A percentile compares a stretch with the other conserved stretches of the same genome.
phyloP scores from a whole-genome alignment of 345 rosid species.

The Reutealis trisperma region DNA sequence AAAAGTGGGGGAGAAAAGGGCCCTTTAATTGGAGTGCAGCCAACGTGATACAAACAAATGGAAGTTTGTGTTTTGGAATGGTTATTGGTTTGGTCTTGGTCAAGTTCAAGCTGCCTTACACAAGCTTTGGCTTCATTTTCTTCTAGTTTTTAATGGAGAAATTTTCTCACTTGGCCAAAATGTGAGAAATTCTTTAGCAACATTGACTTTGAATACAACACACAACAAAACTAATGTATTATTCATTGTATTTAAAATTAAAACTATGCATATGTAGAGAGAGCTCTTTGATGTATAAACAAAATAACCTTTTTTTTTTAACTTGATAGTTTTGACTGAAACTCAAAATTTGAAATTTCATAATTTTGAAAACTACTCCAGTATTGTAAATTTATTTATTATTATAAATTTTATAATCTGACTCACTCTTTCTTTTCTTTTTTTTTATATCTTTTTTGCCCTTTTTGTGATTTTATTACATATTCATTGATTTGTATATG shows the following conservation, averaged over 20 bases:
- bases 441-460: background rate
- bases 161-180: conserved; percentile 11
- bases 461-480: background rate
- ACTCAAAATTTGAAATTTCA: no score
- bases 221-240: background rate
- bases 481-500: no score
- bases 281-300: background rate
- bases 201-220: conserved; percentile 18
- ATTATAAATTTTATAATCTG: background rate
- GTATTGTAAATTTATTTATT: no score
- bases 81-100: background rate
- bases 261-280: no score
- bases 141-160: background rate
- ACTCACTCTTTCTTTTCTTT: background rate
- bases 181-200: background rate
- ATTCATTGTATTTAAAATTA: background rate
- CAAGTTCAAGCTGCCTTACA: conserved; percentile 13
- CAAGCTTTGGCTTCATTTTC: background rate
- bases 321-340: background rate
- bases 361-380: no score
- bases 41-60: conserved; percentile 3
- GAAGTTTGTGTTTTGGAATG: background rate
- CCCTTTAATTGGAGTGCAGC: conserved; percentile 5
- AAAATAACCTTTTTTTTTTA: no score
- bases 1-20: background rate